A percentile compares a stretch with the other conserved stretches of the same genome.
phyloP scores from a whole-genome alignment of 768 basidiomycete species.

The Russula foetens region DNA sequence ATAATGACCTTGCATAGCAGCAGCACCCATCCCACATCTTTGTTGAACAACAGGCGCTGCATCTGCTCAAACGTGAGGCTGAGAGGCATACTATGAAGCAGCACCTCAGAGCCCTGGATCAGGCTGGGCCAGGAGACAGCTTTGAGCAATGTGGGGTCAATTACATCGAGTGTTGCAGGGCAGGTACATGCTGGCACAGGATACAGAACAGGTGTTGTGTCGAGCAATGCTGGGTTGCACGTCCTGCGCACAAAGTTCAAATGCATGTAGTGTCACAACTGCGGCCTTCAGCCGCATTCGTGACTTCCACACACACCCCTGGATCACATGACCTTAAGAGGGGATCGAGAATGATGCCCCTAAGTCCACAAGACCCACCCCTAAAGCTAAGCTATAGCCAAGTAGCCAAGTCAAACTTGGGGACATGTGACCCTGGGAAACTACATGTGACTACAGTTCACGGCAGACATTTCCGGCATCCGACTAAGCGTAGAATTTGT shows the following conservation, averaged over 20 bases:
- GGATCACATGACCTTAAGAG: too few species aligned
- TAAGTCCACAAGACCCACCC: too few species aligned
- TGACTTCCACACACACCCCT: too few species aligned
- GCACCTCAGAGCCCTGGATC: conserved; percentile 14
- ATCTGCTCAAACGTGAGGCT: conserved; percentile 5
- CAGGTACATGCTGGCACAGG: conserved; percentile 1
- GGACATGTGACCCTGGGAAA: too few species aligned
- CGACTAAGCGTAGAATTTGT: too few species aligned
- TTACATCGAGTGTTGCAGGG: conserved; percentile 15
- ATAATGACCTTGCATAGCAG: conserved; percentile 17
- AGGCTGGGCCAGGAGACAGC: conserved; percentile 16
- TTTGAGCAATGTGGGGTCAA: conserved; percentile 1
- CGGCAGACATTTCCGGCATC: too few species aligned
- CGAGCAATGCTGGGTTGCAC: conserved; percentile 8
- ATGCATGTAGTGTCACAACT: too few species aligned
- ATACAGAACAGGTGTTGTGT: conserved; percentile 3
- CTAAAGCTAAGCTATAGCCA: too few species aligned
- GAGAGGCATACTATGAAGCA: conserved; percentile 14
- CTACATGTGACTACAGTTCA: too few species aligned
- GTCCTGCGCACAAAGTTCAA: neutral
- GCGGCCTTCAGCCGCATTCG: too few species aligned
- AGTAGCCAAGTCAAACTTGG: too few species aligned
- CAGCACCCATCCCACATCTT: conserved; percentile 2
- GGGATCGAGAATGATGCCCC: too few species aligned
- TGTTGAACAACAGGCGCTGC: conserved; percentile 8